Evolutionary conservation across 371 early-diverging fungal genomes (phyloP), one percentile per base, ranked within the genome.

Genomic region (Apophysomyces trapeziformis): DNA sequence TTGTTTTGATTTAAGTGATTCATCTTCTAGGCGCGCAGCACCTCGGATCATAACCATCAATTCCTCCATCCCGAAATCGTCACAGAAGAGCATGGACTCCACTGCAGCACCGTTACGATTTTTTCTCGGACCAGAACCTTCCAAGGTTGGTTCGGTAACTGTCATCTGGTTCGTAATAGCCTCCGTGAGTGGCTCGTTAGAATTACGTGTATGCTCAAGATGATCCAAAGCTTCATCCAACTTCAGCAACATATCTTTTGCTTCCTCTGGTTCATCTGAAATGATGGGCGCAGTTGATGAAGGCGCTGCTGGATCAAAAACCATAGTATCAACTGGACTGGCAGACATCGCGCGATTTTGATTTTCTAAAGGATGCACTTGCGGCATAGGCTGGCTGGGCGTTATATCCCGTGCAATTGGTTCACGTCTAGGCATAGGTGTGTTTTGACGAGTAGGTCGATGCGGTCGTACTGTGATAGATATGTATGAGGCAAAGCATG

Each of bases 11-110:
- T 37, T 50, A 26, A 8, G 7, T 8, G 57, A 36, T 11, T 43
- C 50, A 16, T 62, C 46, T 61, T 74, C 69, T n/a, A 57, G 38
- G 35, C 72, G 61, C 13, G 76, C 76, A 13, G 78, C 76, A 21
- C 79, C 84, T 41, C 84, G 72, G 38, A 84, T 79, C 21, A 84
- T 61, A 1, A 78, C 71, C 84, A 84, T 84, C 11, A 84, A 45
- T 46, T 81, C 84, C 43, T 84, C 78, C 72, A 84, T 74, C 38
- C 84, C 81, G 70, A 84, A 81, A 60, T 84, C 81, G 61, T 81
- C 73, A 41, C 73, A 75, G 35, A 77, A 78, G n/a, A 79, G 54
- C 67, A 73, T 66, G 26, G 84, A 84, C 44, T 81, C 75, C 13
- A 68, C 62, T 63, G 50, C 65, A 32, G 11, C 66, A 72, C 13